Conservation (phyloP, 2,329 filamentous ascomycete genomes). For the Xylaria polymorpha region DNA sequence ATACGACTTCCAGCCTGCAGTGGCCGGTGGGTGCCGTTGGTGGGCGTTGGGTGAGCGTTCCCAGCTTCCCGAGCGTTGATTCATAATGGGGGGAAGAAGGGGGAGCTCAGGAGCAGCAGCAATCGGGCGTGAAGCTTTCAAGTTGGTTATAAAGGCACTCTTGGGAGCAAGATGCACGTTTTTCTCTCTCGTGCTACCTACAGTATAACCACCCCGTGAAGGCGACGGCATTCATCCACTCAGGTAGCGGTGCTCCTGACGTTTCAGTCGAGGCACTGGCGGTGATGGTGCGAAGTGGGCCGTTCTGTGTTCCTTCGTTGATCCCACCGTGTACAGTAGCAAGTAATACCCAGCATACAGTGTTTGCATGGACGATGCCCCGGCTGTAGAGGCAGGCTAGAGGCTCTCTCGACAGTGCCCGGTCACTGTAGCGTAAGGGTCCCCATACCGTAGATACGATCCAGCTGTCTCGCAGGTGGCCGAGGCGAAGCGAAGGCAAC, state of each 20-base stretch:
- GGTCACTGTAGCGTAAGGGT: too few relatives aligned
- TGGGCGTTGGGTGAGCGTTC: neutral
- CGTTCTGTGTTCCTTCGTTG: constrained; percentile 26
- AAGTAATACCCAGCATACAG: neutral
- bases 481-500: neutral
- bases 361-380: neutral
- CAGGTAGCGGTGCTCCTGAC: constrained; percentile 21
- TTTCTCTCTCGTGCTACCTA: constrained; percentile 1
- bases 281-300: constrained; percentile 17
- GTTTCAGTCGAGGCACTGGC: constrained; percentile 36
- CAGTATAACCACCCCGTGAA: neutral
- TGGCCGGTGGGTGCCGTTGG: neutral
- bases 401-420: neutral
- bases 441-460: too few relatives aligned
- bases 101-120: neutral
- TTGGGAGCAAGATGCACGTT: neutral
- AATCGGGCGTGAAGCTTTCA: neutral
- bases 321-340: constrained; percentile 21
- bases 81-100: neutral
- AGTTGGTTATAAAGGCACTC: neutral
- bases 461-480: neutral
- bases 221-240: neutral
- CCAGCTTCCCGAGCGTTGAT: neutral
- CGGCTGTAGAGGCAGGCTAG: too few relatives aligned
- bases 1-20: neutral